Conservation (phyloP, 208 protist species). For the Endotrypanum monterogeii region DNA sequence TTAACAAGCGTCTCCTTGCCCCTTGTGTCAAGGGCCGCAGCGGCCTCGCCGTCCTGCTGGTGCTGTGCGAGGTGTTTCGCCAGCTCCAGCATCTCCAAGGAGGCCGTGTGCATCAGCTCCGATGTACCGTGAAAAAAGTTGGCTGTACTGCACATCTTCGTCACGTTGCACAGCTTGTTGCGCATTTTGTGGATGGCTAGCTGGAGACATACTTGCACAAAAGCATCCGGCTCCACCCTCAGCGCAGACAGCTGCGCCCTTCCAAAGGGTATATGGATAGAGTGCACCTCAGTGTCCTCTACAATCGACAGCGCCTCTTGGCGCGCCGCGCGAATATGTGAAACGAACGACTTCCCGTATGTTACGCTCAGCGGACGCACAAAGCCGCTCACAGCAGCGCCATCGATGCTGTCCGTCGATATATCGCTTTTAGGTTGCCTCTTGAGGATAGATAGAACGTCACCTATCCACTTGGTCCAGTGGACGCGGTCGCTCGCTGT, state of each 20-base stretch:
- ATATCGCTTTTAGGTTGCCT: conserved; percentile 11
- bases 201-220: conserved; percentile 90
- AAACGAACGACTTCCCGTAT: conserved; percentile 82
- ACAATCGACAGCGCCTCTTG: conserved; percentile 69
- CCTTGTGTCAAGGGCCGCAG: conserved; percentile 21
- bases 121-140: conserved; percentile 86
- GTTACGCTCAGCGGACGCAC: conserved; percentile 70
- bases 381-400: conserved; percentile 32
- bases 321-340: conserved; percentile 78
- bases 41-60: conserved; percentile 22
- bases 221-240: conserved; percentile 68
- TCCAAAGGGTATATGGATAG: conserved; percentile 60
- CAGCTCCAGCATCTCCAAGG: conserved; percentile 61
- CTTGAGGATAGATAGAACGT: conserved; percentile 50
- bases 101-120: conserved; percentile 76
- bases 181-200: conserved; percentile 79
- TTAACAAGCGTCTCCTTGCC: conserved; percentile 40
- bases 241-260: conserved; percentile 39
- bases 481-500: conserved; percentile 75
- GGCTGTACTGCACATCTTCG: conserved; percentile 61
- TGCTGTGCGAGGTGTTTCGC: conserved; percentile 48
- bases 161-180: conserved; percentile 69
- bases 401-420: conserved; percentile 33
- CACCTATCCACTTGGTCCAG: conserved; percentile 84
- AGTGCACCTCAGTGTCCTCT: conserved; percentile 59